Base-by-base conservation (phyloP, 2,329 filamentous ascomycete genomes). In the Oidium heveae region DNA sequence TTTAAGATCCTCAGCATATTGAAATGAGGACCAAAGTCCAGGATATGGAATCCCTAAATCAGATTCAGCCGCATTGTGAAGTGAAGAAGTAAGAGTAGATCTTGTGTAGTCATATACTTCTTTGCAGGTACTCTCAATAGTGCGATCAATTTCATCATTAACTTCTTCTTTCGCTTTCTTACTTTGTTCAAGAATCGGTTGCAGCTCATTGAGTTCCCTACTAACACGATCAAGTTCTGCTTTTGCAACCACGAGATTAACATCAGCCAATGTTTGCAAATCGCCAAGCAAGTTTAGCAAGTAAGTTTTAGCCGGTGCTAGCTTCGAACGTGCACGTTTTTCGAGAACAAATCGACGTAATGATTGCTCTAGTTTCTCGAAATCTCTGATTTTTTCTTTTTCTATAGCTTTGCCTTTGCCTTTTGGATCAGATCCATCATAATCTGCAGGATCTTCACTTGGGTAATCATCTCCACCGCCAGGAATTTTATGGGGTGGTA, bases 221-320 rank as follows among this genome's bases (percentile, higher is more conserved):
- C 77, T 82, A 1, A 96, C 86, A 32, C 88, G 78, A 56, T 91
- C 79, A 13, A 96, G 72, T 67, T 98, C 91, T 9, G 80, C 75
- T 61, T 86, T 79, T 1, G 88, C 87, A 32, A 95, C 82, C 59
- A 94, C 86, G 28, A 80, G 74, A 66, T 98, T 98, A 61, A 94
- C 86, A 0, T 74, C 79, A 5, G 89, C 89, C 44, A 98, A 73
- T 4, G 79, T 81, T 63, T 86, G 73, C 56, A 98, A 74, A 63
- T 98, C 91, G 61, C 86, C 83, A 36, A 98, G 74, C 28, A 96
- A 82, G 66, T 98, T 98, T 62, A 94, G 72, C 0, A 98, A 77
- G 64, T 98, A 98, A 1, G 89, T 96, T 68, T 87, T 88, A 7
- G 91, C 91, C 5, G 91, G 91, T 0, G 91, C 89, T 57, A 98